Percentiles rank a stretch among this genome's conserved stretches.
Conservation (phyloP, 2,329 filamentous ascomycete genomes). For the Diplocarpon mali region DNA sequence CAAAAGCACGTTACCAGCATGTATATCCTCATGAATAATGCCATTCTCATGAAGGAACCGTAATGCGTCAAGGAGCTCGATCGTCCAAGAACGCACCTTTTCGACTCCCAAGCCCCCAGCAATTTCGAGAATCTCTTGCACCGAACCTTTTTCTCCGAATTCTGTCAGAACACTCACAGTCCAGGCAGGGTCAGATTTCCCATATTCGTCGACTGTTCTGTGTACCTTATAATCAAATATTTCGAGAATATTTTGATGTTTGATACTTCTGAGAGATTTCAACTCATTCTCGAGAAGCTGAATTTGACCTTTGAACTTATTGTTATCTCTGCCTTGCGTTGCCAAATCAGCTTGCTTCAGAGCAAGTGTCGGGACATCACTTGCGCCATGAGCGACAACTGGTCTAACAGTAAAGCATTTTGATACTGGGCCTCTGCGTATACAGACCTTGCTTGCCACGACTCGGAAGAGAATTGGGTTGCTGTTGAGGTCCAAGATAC, state of each 20-base stretch:
- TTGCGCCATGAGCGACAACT: constrained; percentile 37
- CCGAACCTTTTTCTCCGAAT: constrained; percentile 68
- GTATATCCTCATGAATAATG: constrained; percentile 73
- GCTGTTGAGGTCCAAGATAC: constrained; percentile 50
- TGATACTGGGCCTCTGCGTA: constrained; percentile 55
- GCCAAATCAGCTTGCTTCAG: constrained; percentile 60
- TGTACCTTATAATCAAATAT: constrained; percentile 77
- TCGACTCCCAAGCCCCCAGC: constrained; percentile 62
- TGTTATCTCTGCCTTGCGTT: constrained; percentile 43
- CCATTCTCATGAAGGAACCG: constrained; percentile 80
- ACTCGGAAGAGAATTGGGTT: constrained; percentile 56
- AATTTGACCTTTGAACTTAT: constrained; percentile 63
- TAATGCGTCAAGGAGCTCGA: constrained; percentile 79
- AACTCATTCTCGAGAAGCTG: constrained; percentile 67
- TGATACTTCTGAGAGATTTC: constrained; percentile 61
- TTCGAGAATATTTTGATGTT: constrained; percentile 66
- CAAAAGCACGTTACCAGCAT: constrained; percentile 68
- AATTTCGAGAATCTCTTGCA: constrained; percentile 72
- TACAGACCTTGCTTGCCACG: constrained; percentile 57
- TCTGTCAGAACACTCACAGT: constrained; percentile 66
- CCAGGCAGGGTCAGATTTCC: constrained; percentile 40
- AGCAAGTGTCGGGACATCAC: constrained; percentile 50
- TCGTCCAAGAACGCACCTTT: constrained; percentile 80
- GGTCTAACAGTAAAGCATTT: constrained; percentile 64
- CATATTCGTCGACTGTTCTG: constrained; percentile 47